Evolutionary conservation across 306 rosid species (phyloP), one percentile per base, ranked within the genome.

Genomic region (Prunus campanulata): DNA sequence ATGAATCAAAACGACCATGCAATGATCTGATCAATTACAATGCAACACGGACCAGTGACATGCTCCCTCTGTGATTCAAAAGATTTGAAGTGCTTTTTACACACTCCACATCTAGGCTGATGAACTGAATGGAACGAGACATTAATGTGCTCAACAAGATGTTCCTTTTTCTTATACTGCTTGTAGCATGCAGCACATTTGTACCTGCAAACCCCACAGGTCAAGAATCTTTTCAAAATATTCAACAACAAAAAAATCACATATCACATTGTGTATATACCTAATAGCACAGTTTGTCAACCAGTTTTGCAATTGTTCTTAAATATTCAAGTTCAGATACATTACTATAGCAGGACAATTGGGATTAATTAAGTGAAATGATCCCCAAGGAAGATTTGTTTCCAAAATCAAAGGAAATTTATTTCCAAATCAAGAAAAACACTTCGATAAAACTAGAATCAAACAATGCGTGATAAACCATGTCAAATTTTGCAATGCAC

Each of bases 51-150:
- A 75, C 97, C 98, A 3, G 39, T 76, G 60, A 93, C 80, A 87
- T 93, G 95, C 52, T 93, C 97, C 82, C 98, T 85, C 55, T 89
- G 72, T 22, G 98, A 93, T 84, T 93, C 97, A 75, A 93, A 89
- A 29, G 92, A 86, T 76, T 83, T 91, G 88, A 90, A 93, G 74
- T 87, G 92, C 88, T 91, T 93, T 76, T 66, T 74, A 77, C 98
- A 91, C 47, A 88, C 86, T 81, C 78, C 80, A 50, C 97, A 93
- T 77, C 71, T 82, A 49, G 98, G 98, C 69, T 93, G 88, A 89
- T 93, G 98, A 20, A 71, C 75, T 5, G 96, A 89, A 80, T 91
- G 98, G 70, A 83, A 70, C 0, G 97, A 82, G 46, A 71, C 54
- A 84, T 85, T 86, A 90, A 89, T 85, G 79, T 93, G 95, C 79